Evolutionary conservation across 2,329 filamentous ascomycete species (phyloP), one percentile per base, ranked within the genome.

Genomic region (Hymenoscyphus repandus): DNA sequence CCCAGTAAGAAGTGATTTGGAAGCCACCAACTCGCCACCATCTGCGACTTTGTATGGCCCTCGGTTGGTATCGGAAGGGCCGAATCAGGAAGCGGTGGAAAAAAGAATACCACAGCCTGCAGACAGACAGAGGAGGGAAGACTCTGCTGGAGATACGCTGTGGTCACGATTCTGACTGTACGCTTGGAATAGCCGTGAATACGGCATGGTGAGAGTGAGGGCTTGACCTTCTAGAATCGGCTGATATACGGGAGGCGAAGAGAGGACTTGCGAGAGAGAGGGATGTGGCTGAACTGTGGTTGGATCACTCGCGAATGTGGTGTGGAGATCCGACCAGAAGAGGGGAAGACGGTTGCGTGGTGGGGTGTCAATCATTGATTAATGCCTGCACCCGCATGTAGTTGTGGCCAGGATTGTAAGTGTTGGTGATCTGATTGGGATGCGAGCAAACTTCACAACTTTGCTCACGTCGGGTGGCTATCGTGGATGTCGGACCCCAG

Each of bases 21-120:
- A 46, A 47, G 12, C 45, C 40, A 51, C 49, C 52, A 55, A 47
- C 47, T 49, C 45, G 37, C 39, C 32, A 47, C 54, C 37, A 31
- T 36, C 37, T 52, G 38, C 46, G 33, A 47, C 50, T 54, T 48
- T 53, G 48, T 45, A 33, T 37, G 34, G 34, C 12, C n/a, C 34
- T 34, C n/a, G 41, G 51, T 41, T 49, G 36, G 37, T 36, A 22
- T 48, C 37, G 37, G 49, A 45, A 53, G 30, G 43, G 27, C 47
- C 49, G 51, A 54, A 38, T 18, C n/a, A 39, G 20, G 41, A 33
- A 15, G 31, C 18, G 13, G 31, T 45, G 30, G 30, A 34, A 30
- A 20, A n/a, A n/a, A n/a, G n/a, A n/a, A n/a, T n/a, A n/a, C n/a
- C n/a, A n/a, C n/a, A n/a, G n/a, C n/a, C n/a, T n/a, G n/a, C n/a